Evolutionary conservation across 495 filamentous ascomycete genomes (phyloP), one percentile per base, ranked within the genome.

Genomic region (Umbilicaria muhlenbergii): DNA sequence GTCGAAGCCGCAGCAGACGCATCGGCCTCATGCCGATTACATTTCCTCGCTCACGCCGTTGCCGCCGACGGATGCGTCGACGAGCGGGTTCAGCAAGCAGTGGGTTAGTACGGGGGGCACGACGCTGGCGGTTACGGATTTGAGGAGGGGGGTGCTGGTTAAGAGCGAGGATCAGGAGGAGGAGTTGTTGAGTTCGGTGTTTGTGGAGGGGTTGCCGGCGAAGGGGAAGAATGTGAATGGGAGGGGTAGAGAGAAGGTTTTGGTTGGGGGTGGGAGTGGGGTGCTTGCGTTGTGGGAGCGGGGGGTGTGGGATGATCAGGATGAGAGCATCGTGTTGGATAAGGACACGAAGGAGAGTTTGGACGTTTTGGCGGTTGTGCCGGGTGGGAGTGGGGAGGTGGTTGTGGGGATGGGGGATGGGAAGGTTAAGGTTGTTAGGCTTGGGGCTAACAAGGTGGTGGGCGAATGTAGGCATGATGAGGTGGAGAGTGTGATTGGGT

Each of bases 81-180:
- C 81, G 1, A 86, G 78, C 2, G 86, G 87, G 2, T 86, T 81
- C 60, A 77, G 77, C 57, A 92, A 93, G 54, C 88, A 95, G 60
- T 96, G 85, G 78, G 70, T 94, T 17, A 85, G 79, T 5, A 94
- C 88, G 0, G 92, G 91, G 35, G 87, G 85, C 18, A 86, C 83
- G 1, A 94, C 87, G 1, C 64, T 96, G 13, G 84, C 85, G 8
- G 77, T 94, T 32, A 89, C 86, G 1, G 91, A 98, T 62, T 66
- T 93, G 6, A 75, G 91, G 17, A 68, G 78, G 31, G 85, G 85
- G 5, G 82, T 93, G 1, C 60, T 95, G 11, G 78, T 86, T 15
- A 77, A 77, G 41, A 92, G 84, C 49, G 91, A 94, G 55, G 83
- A 94, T 53, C 87, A 95, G 53, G 91, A 87, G 48, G 91, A 94